Evolutionary conservation across 176 grass and related monocot genomes (phyloP).

Genomic region (Avena sativa): DNA sequence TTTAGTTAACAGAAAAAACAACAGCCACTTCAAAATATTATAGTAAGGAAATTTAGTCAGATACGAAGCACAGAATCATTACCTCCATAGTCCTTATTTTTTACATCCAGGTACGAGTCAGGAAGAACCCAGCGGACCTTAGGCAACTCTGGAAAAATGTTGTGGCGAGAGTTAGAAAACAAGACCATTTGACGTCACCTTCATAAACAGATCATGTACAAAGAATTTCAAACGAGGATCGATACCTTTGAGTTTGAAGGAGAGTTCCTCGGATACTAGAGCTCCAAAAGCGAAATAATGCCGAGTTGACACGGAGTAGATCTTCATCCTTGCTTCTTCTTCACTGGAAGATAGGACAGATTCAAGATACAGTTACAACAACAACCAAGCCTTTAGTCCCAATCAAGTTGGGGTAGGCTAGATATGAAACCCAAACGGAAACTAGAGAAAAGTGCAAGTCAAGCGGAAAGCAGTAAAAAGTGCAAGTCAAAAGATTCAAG

Average conservation of each 20-base stretch:
- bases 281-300: slow-evolving; percentile 96
- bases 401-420: no score
- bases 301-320: slow-evolving; percentile 90
- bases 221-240: not conserved
- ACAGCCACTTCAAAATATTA: not conserved
- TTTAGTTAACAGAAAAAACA: not conserved
- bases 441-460: no score
- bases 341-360: slow-evolving; percentile 54
- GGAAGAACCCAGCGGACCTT: slow-evolving; percentile 91
- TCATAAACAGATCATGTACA: slow-evolving; percentile 19
- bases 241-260: slow-evolving; percentile 86
- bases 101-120: slow-evolving; percentile 87
- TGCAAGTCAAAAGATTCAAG: not conserved
- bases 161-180: not conserved
- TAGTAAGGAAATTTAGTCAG: not conserved
- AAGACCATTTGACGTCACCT: not conserved
- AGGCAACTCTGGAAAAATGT: slow-evolving; percentile 58
- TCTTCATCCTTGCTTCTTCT: slow-evolving; percentile 78
- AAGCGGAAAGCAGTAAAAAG: no score
- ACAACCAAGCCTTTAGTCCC: no score
- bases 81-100: slow-evolving; percentile 96
- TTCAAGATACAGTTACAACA: not conserved
- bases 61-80: slow-evolving; percentile 18
- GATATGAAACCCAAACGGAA: no score
- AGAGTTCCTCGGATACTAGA: slow-evolving; percentile 77